Conservation (phyloP, 768 basidiomycete genomes). For the Leccinum variicolor region DNA sequence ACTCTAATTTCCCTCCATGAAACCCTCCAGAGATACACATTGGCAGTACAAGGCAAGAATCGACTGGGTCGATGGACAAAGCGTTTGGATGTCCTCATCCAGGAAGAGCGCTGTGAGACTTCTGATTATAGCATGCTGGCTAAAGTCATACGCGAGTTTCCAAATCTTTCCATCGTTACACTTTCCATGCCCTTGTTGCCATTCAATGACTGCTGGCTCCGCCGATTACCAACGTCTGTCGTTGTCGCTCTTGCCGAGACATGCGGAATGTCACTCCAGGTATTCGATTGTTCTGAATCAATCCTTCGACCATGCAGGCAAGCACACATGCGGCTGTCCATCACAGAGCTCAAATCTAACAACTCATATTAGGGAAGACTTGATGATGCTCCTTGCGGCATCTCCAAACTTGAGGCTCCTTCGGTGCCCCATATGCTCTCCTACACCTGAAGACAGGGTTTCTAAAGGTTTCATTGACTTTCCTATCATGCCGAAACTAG, state of each 20-base stretch:
- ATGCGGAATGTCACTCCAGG: slow-evolving; percentile 24
- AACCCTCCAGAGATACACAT: slow-evolving; percentile 10
- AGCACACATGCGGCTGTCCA: slow-evolving; percentile 2
- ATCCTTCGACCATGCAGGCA: slow-evolving; percentile 28
- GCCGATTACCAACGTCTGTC: slow-evolving; percentile 22
- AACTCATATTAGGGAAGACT: slow-evolving; percentile 20
- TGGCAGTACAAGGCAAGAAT: slow-evolving; percentile 2
- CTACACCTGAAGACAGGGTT: slow-evolving; percentile 20
- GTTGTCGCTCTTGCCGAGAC: slow-evolving; percentile 23
- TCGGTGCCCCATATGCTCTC: slow-evolving; percentile 27
- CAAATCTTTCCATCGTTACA: slow-evolving; percentile 23
- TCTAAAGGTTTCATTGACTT: slow-evolving; percentile 17
- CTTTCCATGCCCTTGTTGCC: slow-evolving; percentile 28
- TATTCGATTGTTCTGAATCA: slow-evolving; percentile 30
- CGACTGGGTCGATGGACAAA: slow-evolving; percentile 26
- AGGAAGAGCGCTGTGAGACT: slow-evolving; percentile 24
- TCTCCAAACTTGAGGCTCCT: slow-evolving; percentile 28
- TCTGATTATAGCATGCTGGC: slow-evolving; percentile 23
- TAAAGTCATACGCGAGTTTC: slow-evolving; percentile 21
- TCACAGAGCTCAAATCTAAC: background rate
- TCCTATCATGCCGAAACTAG: slow-evolving; percentile 26
- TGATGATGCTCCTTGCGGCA: slow-evolving; percentile 25
- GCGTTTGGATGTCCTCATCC: slow-evolving; percentile 24
- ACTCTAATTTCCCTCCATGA: slow-evolving; percentile 13
- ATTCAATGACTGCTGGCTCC: slow-evolving; percentile 25